Conservation (phyloP, 2,329 filamentous ascomycete genomes). For the Sphaerostilbella broomeana region DNA sequence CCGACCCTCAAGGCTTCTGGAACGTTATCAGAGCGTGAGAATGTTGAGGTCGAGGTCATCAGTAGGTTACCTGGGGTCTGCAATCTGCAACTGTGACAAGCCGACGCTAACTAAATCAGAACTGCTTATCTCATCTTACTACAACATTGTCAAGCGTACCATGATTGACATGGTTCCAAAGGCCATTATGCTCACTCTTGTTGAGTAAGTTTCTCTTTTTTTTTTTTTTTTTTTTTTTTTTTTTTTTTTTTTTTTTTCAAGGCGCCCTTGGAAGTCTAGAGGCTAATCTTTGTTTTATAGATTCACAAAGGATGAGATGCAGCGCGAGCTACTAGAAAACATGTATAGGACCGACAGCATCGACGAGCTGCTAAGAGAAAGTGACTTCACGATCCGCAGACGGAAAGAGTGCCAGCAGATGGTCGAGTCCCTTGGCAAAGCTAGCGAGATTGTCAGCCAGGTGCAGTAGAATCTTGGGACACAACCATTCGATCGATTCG, state of each 20-base stretch:
- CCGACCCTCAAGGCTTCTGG: conserved; percentile 90
- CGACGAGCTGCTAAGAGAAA: conserved; percentile 94
- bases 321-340: conserved; percentile 90
- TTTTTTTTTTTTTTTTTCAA: not conserved
- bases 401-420: conserved; percentile 99
- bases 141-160: conserved; percentile 94
- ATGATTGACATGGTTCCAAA: conserved; percentile 99
- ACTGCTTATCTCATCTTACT: conserved; percentile 93
- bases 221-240: not conserved
- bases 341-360: conserved; percentile 91
- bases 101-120: conserved; percentile 46
- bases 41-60: conserved; percentile 95
- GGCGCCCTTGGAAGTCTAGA: not conserved
- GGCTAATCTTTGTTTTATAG: conserved; percentile 36
- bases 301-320: conserved; percentile 97
- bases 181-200: conserved; percentile 95
- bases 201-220: conserved; percentile 61
- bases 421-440: conserved; percentile 86
- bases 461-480: conserved; percentile 44
- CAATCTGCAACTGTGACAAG: no score
- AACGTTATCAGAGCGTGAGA: conserved; percentile 87
- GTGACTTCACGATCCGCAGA: conserved; percentile 89
- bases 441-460: conserved; percentile 91
- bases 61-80: conserved; percentile 63
- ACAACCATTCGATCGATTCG: conserved; percentile 7